These are phyloP conservation scores for Skeletonema tropicum DNA, from an alignment of 108 stramenopile genomes.

Conservation along the genomic window DNA sequence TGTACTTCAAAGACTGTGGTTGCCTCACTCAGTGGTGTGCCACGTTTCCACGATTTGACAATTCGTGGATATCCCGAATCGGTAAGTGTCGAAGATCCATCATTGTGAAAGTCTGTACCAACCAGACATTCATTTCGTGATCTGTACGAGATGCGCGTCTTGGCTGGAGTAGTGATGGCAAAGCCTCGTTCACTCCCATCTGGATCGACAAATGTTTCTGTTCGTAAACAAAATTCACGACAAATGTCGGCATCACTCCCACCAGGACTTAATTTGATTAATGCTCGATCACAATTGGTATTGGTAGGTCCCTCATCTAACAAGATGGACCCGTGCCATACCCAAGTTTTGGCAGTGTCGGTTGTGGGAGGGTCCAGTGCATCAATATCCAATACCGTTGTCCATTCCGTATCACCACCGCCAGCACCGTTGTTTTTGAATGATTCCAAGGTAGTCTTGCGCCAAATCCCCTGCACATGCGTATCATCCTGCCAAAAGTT, in stretches of 20 bases:
- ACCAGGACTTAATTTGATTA: slow-evolving; percentile 70
- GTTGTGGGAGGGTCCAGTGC: slow-evolving; percentile 34
- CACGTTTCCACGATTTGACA: slow-evolving; percentile 82
- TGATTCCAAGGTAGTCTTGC: slow-evolving; percentile 54
- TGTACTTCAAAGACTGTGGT: slow-evolving; percentile 81
- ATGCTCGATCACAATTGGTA: slow-evolving; percentile 48
- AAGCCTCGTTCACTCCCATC: slow-evolving; percentile 37
- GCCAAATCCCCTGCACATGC: slow-evolving; percentile 76
- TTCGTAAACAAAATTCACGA: slow-evolving; percentile 81
- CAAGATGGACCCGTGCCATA: slow-evolving; percentile 66
- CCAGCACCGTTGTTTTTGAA: slow-evolving; percentile 33
- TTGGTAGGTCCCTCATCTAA: slow-evolving; percentile 34
- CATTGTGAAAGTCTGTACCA: slow-evolving; percentile 56
- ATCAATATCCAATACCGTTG: slow-evolving; percentile 79
- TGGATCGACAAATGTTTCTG: slow-evolving; percentile 61
- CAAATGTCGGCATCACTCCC: slow-evolving; percentile 80
- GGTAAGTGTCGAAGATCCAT: slow-evolving; percentile 52
- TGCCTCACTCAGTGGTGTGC: slow-evolving; percentile 72
- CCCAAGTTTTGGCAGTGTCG: slow-evolving; percentile 69
- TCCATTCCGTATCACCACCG: slow-evolving; percentile 50
- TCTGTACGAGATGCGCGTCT: slow-evolving; percentile 55
- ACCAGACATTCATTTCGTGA: slow-evolving; percentile 40
- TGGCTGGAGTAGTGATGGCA: slow-evolving; percentile 65
- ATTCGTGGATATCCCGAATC: slow-evolving; percentile 85
- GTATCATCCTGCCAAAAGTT: slow-evolving; percentile 70